phyloP scores from a whole-genome alignment of 2,329 filamentous ascomycete species.

The Colletotrichum salicis region DNA sequence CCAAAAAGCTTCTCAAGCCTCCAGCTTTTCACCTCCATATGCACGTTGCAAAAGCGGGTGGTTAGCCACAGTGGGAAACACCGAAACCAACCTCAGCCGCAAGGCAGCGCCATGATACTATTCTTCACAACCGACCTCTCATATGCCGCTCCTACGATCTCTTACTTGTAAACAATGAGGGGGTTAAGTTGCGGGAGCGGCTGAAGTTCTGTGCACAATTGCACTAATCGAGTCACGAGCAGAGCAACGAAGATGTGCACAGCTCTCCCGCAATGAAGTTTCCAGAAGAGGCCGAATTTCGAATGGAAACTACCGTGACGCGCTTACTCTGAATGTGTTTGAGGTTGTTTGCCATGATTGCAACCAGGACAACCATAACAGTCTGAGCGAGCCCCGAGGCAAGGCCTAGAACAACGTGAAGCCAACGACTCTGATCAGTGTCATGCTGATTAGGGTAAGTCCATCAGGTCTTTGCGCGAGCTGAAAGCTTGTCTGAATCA shows the following conservation, averaged over 20 bases:
- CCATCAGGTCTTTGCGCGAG: constrained; percentile 8
- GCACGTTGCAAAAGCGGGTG: constrained; percentile 9
- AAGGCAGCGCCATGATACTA: constrained; percentile 10
- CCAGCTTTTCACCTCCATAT: background rate
- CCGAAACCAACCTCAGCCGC: constrained; percentile 6
- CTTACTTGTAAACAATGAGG: background rate
- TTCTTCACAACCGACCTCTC: background rate
- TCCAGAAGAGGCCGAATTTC: constrained; percentile 5
- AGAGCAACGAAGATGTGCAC: constrained; percentile 2
- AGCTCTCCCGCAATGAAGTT: constrained; percentile 7
- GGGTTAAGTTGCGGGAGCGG: constrained; percentile 2
- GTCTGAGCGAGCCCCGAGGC: constrained; percentile 12
- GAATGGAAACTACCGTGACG: background rate
- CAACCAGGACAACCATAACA: background rate
- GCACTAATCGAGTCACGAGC: constrained; percentile 4
- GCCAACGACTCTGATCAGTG: background rate
- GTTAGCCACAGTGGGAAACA: background rate
- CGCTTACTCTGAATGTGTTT: constrained; percentile 1
- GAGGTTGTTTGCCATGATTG: background rate
- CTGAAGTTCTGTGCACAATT: constrained; percentile 15
- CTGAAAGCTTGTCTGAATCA: background rate
- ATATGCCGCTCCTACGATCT: background rate
- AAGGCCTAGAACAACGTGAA: constrained; percentile 1
- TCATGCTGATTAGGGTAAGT: constrained; percentile 4
- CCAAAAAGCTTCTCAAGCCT: background rate